Evolutionary conservation across 139 green algal genomes (phyloP), one percentile per base, ranked within the genome.

Genomic region (Edaphochlamys debaryana): DNA sequence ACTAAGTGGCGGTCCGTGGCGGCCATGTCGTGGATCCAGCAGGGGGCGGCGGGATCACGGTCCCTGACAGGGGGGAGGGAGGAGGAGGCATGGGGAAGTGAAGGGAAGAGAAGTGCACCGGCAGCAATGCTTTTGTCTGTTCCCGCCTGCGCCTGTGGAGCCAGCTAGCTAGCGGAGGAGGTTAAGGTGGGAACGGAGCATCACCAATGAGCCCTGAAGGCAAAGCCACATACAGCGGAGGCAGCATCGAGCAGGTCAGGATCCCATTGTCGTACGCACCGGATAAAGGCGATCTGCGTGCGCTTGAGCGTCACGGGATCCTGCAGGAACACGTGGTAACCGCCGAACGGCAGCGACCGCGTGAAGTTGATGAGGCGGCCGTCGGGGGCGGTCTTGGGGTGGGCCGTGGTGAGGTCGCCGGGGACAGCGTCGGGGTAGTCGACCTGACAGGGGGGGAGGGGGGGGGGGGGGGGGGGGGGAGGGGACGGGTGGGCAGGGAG

Each of bases 21-120:
- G 2, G 92, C 88, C 70, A 98, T 95, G 73, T 96, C 93, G 73
- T 98, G 95, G 9, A 98, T 81, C 95, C 95, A 98, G 22, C 87
- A 85, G 13, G 94, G 92, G 22, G 86, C 82, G 19, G 88, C 27
- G 7, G 89, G 89, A 5, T 79, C 45, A 4, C 82, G 69, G 75
- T 93, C 90, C 9, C 86, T 90, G 80, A 15, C 19, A 25, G 30
- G 69, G 71, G 70, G 66, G 48, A 32, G 70, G 70, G 15, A 48
- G 32, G n/a, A n/a, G 70, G n/a, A n/a, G 32, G 48, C 7, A 15
- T 7, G 11, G 67, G 67, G 67, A 37, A 38, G 4, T 37, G 9
- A 6, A 17, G 60, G 6, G 17, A 9, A 22, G 60, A 38, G 30
- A 67, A n/a, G n/a, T n/a, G n/a, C n/a, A n/a, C n/a, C n/a, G n/a